Evolutionary conservation across 805 yeast genomes (phyloP), one percentile per base, ranked within the genome.

Genomic region (Yamadazyma phyllophila): DNA sequence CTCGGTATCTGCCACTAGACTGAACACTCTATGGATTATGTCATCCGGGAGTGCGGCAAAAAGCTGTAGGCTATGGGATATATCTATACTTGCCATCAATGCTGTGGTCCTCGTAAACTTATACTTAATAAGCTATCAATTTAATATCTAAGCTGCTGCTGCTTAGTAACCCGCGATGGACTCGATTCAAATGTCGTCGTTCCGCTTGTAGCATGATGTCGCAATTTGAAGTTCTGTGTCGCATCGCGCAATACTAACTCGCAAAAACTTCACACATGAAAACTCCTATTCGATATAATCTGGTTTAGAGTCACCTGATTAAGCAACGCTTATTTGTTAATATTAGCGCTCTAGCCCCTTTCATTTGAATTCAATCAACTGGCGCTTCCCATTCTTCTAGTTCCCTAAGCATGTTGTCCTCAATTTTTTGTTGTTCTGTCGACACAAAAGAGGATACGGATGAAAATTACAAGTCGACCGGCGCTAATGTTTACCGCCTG

Each of bases 351-450:
- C 24, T 20, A 20, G 6, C 6, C 24, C 24, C 24, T 20, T 20
- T 6, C 24, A 20, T 20, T 20, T 20, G 24, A 20, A 20, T 20
- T 20, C 24, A 20, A 6, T 20, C 24, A 20, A 20, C 24, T 20
- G 6, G 24, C 24, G 24, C 24, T 20, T 20, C 6, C 24, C 6
- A 20, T 6, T 20, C 24, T 20, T 20, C 24, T 20, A 20, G 24
- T 20, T 20, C 24, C 24, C 24, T 6, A 20, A 36, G 16, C 34
- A 40, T 17, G 43, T 42, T 44, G 20, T 36, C 65, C 32, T 61
- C 72, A 8, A 56, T 70, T 33, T 65, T 70, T 16, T 70, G 76
- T 48, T 70, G 76, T 47, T 64, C 70, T 14, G 62, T 55, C n/a
- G 66, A 63, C 47, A 49, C 67, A 30, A 55, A 59, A 32, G 71